These are phyloP conservation scores for Asterochloris erici DNA, from an alignment of 139 green algal species.

Conservation along the genomic window DNA sequence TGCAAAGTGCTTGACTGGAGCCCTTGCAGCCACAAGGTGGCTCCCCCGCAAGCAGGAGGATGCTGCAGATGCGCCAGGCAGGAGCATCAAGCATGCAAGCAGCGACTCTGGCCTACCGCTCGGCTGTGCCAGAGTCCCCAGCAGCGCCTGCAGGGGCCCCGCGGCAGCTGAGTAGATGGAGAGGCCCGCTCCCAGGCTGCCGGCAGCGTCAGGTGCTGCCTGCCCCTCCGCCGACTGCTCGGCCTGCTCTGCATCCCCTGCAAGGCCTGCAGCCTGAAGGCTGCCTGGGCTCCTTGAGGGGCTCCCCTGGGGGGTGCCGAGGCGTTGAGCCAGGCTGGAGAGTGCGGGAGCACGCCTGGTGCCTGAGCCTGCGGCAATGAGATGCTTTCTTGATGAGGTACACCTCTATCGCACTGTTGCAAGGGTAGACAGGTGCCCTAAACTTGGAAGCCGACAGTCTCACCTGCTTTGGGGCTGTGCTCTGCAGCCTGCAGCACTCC, in stretches of 20 bases:
- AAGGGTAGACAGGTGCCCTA: not conserved
- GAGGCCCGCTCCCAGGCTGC: not conserved
- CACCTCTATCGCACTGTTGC: not conserved
- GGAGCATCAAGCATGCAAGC: not conserved
- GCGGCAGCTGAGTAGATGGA: conserved; percentile 15
- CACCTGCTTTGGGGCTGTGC: too few species aligned
- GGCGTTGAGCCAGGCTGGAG: conserved; percentile 11
- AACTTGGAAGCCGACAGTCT: too few species aligned
- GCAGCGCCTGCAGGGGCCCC: not conserved
- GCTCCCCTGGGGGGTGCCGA: not conserved
- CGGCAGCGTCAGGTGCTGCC: not conserved
- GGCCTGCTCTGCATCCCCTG: not conserved
- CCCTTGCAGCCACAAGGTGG: not conserved
- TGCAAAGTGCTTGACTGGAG: not conserved
- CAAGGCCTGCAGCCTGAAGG: not conserved
- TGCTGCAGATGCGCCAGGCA: not conserved
- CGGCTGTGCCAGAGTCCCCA: not conserved
- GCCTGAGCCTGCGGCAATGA: not conserved
- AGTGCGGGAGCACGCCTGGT: conserved; percentile 13
- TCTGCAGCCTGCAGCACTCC: not conserved
- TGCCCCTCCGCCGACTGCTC: not conserved
- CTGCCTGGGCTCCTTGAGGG: not conserved
- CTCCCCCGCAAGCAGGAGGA: not conserved
- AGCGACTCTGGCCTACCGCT: not conserved
- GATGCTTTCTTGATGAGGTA: not conserved